Base-by-base conservation (phyloP, 768 basidiomycete species). In the Coprinopsis strossmayeri region DNA sequence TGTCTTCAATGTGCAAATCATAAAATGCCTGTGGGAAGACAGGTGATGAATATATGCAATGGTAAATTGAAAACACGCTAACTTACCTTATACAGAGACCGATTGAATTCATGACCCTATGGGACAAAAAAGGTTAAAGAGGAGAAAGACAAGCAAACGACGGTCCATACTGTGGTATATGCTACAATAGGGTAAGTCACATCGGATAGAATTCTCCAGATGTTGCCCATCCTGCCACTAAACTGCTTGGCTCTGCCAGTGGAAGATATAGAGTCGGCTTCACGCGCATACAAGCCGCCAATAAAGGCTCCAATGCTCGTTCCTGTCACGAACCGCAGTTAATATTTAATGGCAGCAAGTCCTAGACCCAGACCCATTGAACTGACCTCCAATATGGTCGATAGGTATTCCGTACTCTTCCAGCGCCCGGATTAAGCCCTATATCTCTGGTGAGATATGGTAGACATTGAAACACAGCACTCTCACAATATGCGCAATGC, bases 101-200 rank as follows among this genome's bases (percentile, higher is more conserved):
- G 81, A 66, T 99, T 96, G 66, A 96, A 93, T 65, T 94, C 90
- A 52, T 93, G 91, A 2, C 90, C 90, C 91, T 95, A 54, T 50
- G 55, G 34, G 18, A 32, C 46, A 48, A 32, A 51, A 41, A 28
- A 53, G 13, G 17, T n/a, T 28, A n/a, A 38, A 23, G 40, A 10
- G 18, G 18, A 23, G 3, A 21, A 27, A 28, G 15, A 45, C 5
- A 7, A 23, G 30, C 5, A 2, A 46, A 52, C 25, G 27, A 15
- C 32, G n/a, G 56, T 70, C n/a, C n/a, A 26, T 45, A 77, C 78
- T 45, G 92, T 96, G 0, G 92, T 96, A 63, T 96, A 96, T 1
- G 91, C 87, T 40, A 91, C 89, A 32, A 91, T 80, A 3, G 91
- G 91, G 63, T 91, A 95, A 1, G 91, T 93, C 27, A 98, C 84